A percentile compares a stretch with the other conserved stretches of the same genome.
Evolutionary conservation across 2,329 filamentous ascomycete genomes (phyloP).

Genomic region (Colletotrichum karsti): DNA sequence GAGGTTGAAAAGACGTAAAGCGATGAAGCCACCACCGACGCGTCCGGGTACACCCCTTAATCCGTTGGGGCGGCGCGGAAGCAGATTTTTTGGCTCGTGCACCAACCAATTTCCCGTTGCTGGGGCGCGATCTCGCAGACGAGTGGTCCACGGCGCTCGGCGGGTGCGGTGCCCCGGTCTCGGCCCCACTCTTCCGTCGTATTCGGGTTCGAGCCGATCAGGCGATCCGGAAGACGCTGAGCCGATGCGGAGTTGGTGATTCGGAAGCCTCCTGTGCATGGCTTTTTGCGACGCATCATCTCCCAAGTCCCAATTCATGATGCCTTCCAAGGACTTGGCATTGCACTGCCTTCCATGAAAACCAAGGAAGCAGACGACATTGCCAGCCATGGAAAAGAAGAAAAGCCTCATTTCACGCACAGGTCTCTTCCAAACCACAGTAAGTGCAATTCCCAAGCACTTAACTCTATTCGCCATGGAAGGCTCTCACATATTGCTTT

Average conservation of each 20-base stretch:
- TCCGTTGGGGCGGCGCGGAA: slow-evolving; percentile 1
- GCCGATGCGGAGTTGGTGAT: neutral
- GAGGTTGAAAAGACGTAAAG: neutral
- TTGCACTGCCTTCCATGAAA: too few species aligned
- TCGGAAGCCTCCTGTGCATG: too few species aligned
- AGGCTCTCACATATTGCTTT: too few species aligned
- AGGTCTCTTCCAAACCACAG: too few species aligned
- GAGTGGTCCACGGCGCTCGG: neutral
- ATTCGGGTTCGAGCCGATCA: slow-evolving; percentile 1
- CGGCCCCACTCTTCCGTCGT: slow-evolving; percentile 10
- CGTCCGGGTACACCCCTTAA: slow-evolving; percentile 3
- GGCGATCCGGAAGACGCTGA: neutral
- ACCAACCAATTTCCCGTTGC: slow-evolving; percentile 11
- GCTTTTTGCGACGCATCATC: too few species aligned
- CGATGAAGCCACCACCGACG: neutral
- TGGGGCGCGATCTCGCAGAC: neutral
- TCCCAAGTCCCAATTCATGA: too few species aligned
- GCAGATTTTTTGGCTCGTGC: slow-evolving; percentile 13
- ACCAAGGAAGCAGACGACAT: too few species aligned
- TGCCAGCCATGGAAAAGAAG: too few species aligned
- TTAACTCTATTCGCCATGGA: too few species aligned
- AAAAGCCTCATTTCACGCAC: too few species aligned
- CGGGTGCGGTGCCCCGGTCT: neutral
- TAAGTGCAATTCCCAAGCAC: too few species aligned
- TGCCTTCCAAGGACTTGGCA: too few species aligned